phyloP scores from a whole-genome alignment of 805 yeast genomes.

The Metschnikowia colocasiae region DNA sequence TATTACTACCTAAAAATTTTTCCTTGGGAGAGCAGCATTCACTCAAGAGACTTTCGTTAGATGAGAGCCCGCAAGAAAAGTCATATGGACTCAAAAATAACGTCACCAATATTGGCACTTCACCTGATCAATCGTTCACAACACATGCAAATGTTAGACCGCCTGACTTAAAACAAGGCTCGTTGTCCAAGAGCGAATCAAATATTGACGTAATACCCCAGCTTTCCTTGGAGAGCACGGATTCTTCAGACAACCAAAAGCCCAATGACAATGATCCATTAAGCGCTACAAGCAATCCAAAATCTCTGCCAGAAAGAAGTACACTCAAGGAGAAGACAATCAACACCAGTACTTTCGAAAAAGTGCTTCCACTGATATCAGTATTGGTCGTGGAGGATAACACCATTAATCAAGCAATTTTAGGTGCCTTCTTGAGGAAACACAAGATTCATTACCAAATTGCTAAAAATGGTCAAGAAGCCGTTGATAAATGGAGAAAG shows the following conservation, averaged over 20 bases:
- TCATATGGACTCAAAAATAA: constrained; percentile 10
- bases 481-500: constrained; percentile 87
- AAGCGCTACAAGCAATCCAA: not conserved
- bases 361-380: constrained; percentile 82
- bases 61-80: constrained; percentile 6
- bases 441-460: constrained; percentile 80
- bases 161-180: not conserved
- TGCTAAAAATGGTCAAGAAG: constrained; percentile 93
- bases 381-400: constrained; percentile 96
- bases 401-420: constrained; percentile 85
- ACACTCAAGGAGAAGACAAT: constrained; percentile 12
- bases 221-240: not conserved
- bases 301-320: not conserved
- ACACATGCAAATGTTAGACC: not conserved
- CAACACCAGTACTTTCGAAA: constrained; percentile 41
- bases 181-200: not conserved
- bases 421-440: constrained; percentile 81
- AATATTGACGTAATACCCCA: constrained; percentile 2
- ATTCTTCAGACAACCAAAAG: constrained; percentile 1
- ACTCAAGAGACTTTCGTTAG: constrained; percentile 24
- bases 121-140: not conserved
- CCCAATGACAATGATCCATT: not conserved
- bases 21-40: constrained; percentile 26
- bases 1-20: constrained; percentile 48
- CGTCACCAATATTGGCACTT: constrained; percentile 19